Evolutionary conservation across 345 rosid species (phyloP).

Genomic region (Linum usitatissimum): DNA sequence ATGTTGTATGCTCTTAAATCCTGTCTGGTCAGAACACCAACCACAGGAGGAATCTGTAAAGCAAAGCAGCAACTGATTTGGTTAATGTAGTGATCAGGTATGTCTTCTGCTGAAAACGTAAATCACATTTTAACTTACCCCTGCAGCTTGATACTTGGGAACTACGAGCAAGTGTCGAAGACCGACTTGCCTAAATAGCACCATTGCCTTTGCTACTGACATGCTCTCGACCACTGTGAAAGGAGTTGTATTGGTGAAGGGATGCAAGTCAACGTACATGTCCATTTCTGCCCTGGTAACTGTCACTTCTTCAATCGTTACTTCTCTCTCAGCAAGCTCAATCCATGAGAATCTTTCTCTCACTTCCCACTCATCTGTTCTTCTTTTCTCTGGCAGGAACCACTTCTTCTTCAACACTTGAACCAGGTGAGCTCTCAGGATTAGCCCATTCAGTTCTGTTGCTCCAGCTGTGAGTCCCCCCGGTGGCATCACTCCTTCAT

Average conservation of each 20-base stretch:
- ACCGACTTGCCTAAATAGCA: constrained; percentile 71
- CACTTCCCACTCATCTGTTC: constrained; percentile 81
- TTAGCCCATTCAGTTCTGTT: constrained; percentile 56
- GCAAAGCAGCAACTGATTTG: neutral
- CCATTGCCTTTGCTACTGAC: constrained; percentile 88
- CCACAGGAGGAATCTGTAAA: constrained; percentile 52
- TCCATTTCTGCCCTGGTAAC: constrained; percentile 72
- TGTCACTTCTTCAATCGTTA: constrained; percentile 49
- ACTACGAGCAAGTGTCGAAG: constrained; percentile 69
- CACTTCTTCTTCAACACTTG: constrained; percentile 67
- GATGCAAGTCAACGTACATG: constrained; percentile 80
- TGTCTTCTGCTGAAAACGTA: neutral
- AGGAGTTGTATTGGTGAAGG: constrained; percentile 80
- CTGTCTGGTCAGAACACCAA: constrained; percentile 79
- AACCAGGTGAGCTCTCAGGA: constrained; percentile 72
- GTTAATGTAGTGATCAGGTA: neutral
- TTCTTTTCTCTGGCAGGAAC: constrained; percentile 66
- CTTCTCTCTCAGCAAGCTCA: constrained; percentile 68
- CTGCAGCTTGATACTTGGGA: constrained; percentile 60
- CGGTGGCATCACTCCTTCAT: constrained; percentile 36
- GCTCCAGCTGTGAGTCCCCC: constrained; percentile 26
- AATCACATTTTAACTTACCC: constrained; percentile 35
- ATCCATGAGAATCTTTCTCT: constrained; percentile 64
- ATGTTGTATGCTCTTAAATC: constrained; percentile 66
- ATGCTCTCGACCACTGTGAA: constrained; percentile 75